Evolutionary conservation across 768 basidiomycete species (phyloP).

Genomic region (Tephrocybe sp.): DNA sequence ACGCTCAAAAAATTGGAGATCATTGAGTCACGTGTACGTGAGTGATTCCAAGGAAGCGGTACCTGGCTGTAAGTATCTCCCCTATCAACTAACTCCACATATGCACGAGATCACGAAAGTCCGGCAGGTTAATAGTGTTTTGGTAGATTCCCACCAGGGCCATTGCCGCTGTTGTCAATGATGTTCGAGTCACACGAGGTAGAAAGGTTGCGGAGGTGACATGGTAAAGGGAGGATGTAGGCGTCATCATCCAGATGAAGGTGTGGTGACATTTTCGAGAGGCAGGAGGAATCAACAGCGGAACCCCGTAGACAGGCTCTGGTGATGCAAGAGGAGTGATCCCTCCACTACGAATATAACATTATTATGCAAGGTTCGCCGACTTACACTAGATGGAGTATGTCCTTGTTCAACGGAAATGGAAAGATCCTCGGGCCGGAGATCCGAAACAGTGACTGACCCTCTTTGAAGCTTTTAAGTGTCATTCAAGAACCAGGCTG

Average conservation of each 20-base stretch:
- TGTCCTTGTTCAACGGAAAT: no score
- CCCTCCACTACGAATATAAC: no score
- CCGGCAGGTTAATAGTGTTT: constrained; percentile 29
- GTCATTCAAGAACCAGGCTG: no score
- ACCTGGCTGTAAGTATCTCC: no score
- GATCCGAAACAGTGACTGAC: no score
- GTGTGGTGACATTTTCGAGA: constrained; percentile 30
- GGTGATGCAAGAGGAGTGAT: constrained; percentile 29
- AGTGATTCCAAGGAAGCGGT: no score
- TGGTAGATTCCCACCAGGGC: constrained; percentile 21
- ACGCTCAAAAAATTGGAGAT: no score
- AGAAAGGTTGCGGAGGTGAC: constrained; percentile 37
- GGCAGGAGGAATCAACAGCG: constrained; percentile 42
- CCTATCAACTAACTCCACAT: constrained; percentile 34
- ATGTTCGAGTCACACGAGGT: constrained; percentile 41
- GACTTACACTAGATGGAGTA: no score
- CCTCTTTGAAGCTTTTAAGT: no score
- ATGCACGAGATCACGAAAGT: constrained; percentile 39
- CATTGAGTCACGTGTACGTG: no score
- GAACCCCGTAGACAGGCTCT: constrained; percentile 44
- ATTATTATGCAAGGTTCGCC: no score
- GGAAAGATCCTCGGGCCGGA: no score
- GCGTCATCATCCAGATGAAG: constrained; percentile 45
- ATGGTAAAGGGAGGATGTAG: constrained; percentile 30
- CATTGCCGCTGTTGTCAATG: constrained; percentile 15